These are phyloP conservation scores for Neurospora discreta DNA, from an alignment of 495 filamentous ascomycete genomes.

Conservation along the genomic window DNA sequence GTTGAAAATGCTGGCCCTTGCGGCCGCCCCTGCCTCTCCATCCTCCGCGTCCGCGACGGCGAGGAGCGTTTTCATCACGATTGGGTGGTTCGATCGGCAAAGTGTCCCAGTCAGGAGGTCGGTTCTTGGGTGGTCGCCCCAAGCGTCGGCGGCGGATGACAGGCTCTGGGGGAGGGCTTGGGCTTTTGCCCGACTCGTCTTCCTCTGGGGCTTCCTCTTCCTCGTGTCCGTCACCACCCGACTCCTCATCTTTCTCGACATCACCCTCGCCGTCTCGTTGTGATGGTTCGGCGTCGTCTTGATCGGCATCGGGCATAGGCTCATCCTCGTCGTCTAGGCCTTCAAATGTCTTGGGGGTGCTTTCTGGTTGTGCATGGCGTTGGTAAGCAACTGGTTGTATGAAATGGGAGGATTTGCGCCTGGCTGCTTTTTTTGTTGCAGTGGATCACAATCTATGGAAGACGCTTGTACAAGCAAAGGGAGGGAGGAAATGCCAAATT, in stretches of 20 bases:
- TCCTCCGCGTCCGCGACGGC: constrained; percentile 59
- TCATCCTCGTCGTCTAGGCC: constrained; percentile 40
- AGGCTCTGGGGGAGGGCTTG: constrained; percentile 46
- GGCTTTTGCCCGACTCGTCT: constrained; percentile 35
- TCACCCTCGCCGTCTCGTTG: constrained; percentile 19
- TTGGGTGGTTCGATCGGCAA: constrained; percentile 45
- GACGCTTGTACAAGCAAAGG: neutral
- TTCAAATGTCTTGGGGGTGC: constrained; percentile 37
- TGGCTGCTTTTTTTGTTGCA: neutral
- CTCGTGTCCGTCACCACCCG: constrained; percentile 31
- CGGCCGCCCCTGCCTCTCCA: constrained; percentile 57
- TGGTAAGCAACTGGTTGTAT: constrained; percentile 6
- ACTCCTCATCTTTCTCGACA: constrained; percentile 29
- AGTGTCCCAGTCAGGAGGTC: constrained; percentile 61
- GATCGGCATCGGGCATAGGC: constrained; percentile 37
- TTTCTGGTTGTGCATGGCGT: constrained; percentile 27
- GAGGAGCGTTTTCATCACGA: constrained; percentile 44
- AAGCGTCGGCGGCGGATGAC: constrained; percentile 62
- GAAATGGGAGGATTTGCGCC: neutral
- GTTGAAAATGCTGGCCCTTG: constrained; percentile 63
- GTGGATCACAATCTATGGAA: neutral
- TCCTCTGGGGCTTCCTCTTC: constrained; percentile 25
- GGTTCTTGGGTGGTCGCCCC: constrained; percentile 78
- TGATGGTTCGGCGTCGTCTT: constrained; percentile 24
- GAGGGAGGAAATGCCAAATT: neutral